phyloP scores from a whole-genome alignment of 2,329 filamentous ascomycete genomes.

The Aaosphaeria arxii region DNA sequence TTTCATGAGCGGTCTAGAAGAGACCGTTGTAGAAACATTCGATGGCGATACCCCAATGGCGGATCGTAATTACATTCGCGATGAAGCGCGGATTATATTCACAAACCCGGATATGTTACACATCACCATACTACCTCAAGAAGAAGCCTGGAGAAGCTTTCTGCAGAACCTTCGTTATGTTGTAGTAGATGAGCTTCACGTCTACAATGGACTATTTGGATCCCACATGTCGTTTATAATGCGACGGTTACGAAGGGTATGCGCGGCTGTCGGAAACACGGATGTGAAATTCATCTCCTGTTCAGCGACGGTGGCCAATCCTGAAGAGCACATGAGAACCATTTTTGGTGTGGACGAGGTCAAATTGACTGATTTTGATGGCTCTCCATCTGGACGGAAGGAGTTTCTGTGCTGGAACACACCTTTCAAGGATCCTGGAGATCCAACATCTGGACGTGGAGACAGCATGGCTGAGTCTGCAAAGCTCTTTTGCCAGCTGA shows the following conservation, averaged over 20 bases:
- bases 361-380: constrained; percentile 81
- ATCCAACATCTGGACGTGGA: constrained; percentile 81
- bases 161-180: constrained; percentile 88
- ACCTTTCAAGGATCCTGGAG: constrained; percentile 83
- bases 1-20: constrained; percentile 75
- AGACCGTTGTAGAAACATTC: constrained; percentile 83
- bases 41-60: constrained; percentile 90
- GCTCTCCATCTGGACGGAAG: constrained; percentile 86
- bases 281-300: constrained; percentile 90
- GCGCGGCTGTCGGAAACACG: constrained; percentile 83
- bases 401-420: constrained; percentile 99
- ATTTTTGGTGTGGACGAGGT: constrained; percentile 89
- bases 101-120: constrained; percentile 99
- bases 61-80: constrained; percentile 74
- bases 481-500: constrained; percentile 82
- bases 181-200: constrained; percentile 81
- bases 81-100: constrained; percentile 89
- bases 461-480: constrained; percentile 84
- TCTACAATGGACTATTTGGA: constrained; percentile 93
- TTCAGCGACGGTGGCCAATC: constrained; percentile 94
- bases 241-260: constrained; percentile 81
- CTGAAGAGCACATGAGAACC: constrained; percentile 83
- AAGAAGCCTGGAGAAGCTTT: constrained; percentile 84
- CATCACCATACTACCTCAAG: constrained; percentile 87
- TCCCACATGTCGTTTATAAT: constrained; percentile 95